Base-by-base conservation (phyloP, 768 basidiomycete species). In the Chalciporus piperatus region DNA sequence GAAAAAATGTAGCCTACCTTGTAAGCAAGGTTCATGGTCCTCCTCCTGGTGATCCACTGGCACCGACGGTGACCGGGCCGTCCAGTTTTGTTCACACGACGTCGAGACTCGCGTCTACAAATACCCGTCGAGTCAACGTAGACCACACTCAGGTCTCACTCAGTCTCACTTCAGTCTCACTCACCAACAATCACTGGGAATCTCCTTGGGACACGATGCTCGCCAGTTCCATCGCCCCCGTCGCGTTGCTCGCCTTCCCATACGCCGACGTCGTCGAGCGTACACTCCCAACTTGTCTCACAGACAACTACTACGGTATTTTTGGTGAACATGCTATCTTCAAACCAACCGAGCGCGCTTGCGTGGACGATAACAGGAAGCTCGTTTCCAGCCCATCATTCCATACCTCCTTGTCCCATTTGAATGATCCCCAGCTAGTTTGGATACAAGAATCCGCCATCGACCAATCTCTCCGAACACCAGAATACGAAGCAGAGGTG, bases 401-500 rank as follows among this genome's bases (percentile, higher is more conserved):
- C 13, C 28, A 58, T 59, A 41, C 61, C 43, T 32, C 59, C 66
- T 38, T 72, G 64, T 44, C 50, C 46, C 58, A 63, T 30, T 30
- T 45, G 20, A 13, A 42, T 13, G 8, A 4, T 32, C 8, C 30
- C 41, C 62, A 78, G 48, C 76, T 86, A 23, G 76, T 85, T 6
- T 86, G 84, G 85, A 54, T 87, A 6, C 77, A 85, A 55, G 76
- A 83, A 49, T 69, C 76, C 33, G 72, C 76, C 8, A 62, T 85
- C 41, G 83, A 86, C 25, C 54, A 60, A 7, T 51, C 69, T n/a
- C 63, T 84, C 33, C 64, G 72, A 48, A 64, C 68, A 20, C 52
- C 62, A 35, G 66, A 65, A 13, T 59, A 68, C 39, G 58, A 66
- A 41, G 51, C 58, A n/a, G 69, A 72, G 47, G 70, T 77, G 13